Evolutionary conservation across 176 grass and related monocot species (phyloP).

Genomic region (maize (Zea mays)): DNA sequence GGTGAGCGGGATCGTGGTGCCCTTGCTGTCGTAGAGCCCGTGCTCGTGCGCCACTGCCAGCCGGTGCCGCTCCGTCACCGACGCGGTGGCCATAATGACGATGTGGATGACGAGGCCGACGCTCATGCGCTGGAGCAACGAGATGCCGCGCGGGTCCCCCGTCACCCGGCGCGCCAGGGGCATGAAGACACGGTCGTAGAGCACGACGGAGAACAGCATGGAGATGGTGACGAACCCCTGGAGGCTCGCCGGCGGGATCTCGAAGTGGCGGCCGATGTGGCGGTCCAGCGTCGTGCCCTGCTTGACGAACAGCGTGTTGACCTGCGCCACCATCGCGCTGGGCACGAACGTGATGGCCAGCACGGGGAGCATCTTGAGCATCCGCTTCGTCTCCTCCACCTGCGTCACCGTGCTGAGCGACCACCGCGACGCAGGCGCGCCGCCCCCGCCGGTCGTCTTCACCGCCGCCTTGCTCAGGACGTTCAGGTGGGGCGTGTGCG

Average conservation of each 20-base stretch:
- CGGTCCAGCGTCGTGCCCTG: slow-evolving; percentile 84
- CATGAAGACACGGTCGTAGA: slow-evolving; percentile 80
- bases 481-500: slow-evolving; percentile 45
- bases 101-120: slow-evolving; percentile 77
- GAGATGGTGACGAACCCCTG: slow-evolving; percentile 81
- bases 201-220: slow-evolving; percentile 67
- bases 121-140: slow-evolving; percentile 79
- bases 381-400: slow-evolving; percentile 88
- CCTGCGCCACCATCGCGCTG: slow-evolving; percentile 65
- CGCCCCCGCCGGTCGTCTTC: slow-evolving; percentile 43
- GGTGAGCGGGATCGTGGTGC: slow-evolving; percentile 56
- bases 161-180: slow-evolving; percentile 58
- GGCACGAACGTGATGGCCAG: slow-evolving; percentile 72
- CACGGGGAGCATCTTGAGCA: slow-evolving; percentile 84
- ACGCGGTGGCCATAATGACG: slow-evolving; percentile 77
- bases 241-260: slow-evolving; percentile 77
- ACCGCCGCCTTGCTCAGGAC: slow-evolving; percentile 73
- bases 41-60: slow-evolving; percentile 56
- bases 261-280: slow-evolving; percentile 53
- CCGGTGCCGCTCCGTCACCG: slow-evolving; percentile 57
- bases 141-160: slow-evolving; percentile 75
- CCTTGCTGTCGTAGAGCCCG: slow-evolving; percentile 53
- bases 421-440: slow-evolving; percentile 48
- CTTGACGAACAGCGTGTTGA: slow-evolving; percentile 93
- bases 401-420: slow-evolving; percentile 85